phyloP scores from a whole-genome alignment of 345 rosid species.

The Eucalyptus microcorys region DNA sequence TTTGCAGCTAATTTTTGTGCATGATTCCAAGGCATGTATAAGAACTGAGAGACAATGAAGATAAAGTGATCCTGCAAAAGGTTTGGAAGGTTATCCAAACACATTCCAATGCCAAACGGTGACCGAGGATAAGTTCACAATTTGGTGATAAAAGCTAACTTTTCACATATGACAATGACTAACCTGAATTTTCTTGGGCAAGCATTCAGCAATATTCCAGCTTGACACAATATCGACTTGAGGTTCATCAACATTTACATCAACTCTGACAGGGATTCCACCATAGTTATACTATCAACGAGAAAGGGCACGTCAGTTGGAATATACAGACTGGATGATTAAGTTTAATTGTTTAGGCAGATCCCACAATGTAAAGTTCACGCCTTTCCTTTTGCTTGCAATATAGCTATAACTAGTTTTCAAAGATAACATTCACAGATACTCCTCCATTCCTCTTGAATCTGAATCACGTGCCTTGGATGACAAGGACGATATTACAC shows the following conservation, averaged over 20 bases:
- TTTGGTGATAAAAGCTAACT: background rate
- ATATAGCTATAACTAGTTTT: background rate
- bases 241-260: constrained; percentile 37
- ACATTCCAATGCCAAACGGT: background rate
- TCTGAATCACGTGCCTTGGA: background rate
- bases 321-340: background rate
- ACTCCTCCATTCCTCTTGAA: background rate
- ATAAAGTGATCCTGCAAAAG: constrained; percentile 73
- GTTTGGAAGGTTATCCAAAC: background rate
- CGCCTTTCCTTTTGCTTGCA: background rate
- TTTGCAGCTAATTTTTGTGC: constrained; percentile 39
- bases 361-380: background rate
- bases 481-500: background rate
- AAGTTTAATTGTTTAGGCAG: background rate
- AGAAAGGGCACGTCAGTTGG: background rate
- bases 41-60: constrained; percentile 69
- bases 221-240: constrained; percentile 74
- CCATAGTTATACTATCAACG: constrained; percentile 66
- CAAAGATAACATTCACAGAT: background rate
- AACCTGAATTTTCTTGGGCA: constrained; percentile 83
- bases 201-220: constrained; percentile 73
- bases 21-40: constrained; percentile 81
- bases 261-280: constrained; percentile 61
- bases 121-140: background rate
- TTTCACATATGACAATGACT: background rate